A percentile compares a stretch with the other conserved stretches of the same genome.
Evolutionary conservation across 768 basidiomycete species (phyloP).

Genomic region (Trametes cinnabarina): DNA sequence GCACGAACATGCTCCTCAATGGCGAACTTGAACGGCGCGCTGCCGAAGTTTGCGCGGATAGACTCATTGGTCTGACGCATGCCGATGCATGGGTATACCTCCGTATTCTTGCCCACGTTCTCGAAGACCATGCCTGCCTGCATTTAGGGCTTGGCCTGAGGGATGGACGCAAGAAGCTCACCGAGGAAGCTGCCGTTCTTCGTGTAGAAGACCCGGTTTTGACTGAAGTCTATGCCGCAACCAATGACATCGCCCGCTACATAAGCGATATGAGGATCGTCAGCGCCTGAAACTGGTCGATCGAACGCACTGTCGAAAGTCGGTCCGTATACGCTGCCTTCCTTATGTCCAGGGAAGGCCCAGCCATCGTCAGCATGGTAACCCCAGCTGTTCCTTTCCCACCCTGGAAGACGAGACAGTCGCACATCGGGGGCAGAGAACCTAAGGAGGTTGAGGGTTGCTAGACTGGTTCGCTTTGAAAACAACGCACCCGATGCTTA

Average conservation of each 20-base stretch:
- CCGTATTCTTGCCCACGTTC: constrained; percentile 55
- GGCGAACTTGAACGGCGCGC: constrained; percentile 82
- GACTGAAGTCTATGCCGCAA: constrained; percentile 89
- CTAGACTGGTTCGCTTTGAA: constrained; percentile 4
- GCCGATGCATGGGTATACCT: constrained; percentile 83
- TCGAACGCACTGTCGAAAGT: constrained; percentile 70
- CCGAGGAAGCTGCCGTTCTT: constrained; percentile 80
- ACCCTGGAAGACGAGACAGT: constrained; percentile 77
- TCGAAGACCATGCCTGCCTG: constrained; percentile 65
- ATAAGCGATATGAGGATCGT: constrained; percentile 16
- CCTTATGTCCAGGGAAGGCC: constrained; percentile 71
- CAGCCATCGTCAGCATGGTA: constrained; percentile 91
- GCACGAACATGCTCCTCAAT: constrained; percentile 84
- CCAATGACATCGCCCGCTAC: constrained; percentile 86
- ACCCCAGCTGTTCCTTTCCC: constrained; percentile 86
- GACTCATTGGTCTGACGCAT: constrained; percentile 77
- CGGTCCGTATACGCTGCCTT: constrained; percentile 71
- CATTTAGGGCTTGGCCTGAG: not conserved
- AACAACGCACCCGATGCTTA: constrained; percentile 70
- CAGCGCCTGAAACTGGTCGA: not conserved
- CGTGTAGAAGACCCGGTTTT: constrained; percentile 80
- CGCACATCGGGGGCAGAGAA: constrained; percentile 67
- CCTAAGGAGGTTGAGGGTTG: constrained; percentile 35
- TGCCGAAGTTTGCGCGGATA: constrained; percentile 86
- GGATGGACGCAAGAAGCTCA: constrained; percentile 26